Percentiles rank a stretch among this genome's conserved stretches.
phyloP scores from a whole-genome alignment of 179 eudicot genomes.

The Spinacia oleracea region DNA sequence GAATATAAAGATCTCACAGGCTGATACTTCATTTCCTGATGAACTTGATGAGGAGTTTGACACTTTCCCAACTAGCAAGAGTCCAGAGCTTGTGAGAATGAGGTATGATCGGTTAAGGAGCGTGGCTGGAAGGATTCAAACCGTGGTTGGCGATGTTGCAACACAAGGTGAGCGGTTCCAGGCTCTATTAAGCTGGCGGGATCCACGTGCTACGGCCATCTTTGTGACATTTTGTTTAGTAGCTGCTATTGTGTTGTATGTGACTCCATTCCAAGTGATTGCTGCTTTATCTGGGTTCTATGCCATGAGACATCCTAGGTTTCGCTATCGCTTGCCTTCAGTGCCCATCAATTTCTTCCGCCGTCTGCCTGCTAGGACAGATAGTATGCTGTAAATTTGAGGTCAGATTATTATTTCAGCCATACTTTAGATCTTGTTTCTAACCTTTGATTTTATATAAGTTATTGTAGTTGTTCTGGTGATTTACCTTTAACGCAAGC shows the following conservation, averaged over 20 bases:
- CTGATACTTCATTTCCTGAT: constrained; percentile 72
- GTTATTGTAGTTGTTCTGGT: constrained; percentile 8
- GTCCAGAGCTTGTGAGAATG: constrained; percentile 78
- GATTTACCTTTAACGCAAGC: not conserved
- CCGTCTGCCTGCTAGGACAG: constrained; percentile 80
- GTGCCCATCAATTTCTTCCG: constrained; percentile 91
- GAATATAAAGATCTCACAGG: constrained; percentile 90
- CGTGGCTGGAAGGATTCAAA: constrained; percentile 89
- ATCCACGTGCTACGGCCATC: constrained; percentile 84
- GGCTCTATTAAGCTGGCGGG: constrained; percentile 92
- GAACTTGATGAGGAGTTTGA: constrained; percentile 97
- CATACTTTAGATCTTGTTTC: not conserved
- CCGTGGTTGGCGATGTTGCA: constrained; percentile 86
- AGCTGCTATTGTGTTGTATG: constrained; percentile 73
- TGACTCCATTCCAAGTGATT: constrained; percentile 83
- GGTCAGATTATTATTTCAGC: constrained; percentile 23
- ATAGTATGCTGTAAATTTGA: constrained; percentile 61
- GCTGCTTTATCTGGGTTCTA: constrained; percentile 70
- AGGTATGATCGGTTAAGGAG: constrained; percentile 90
- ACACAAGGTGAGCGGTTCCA: constrained; percentile 91
- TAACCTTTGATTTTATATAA: not conserved
- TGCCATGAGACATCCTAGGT: constrained; percentile 90
- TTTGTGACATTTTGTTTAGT: constrained; percentile 75
- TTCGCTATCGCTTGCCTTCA: constrained; percentile 72
- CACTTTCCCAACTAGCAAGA: constrained; percentile 79